These are phyloP conservation scores for Rhododendron williamsianum DNA, from an alignment of 148 eudicot species.

Conservation along the genomic window DNA sequence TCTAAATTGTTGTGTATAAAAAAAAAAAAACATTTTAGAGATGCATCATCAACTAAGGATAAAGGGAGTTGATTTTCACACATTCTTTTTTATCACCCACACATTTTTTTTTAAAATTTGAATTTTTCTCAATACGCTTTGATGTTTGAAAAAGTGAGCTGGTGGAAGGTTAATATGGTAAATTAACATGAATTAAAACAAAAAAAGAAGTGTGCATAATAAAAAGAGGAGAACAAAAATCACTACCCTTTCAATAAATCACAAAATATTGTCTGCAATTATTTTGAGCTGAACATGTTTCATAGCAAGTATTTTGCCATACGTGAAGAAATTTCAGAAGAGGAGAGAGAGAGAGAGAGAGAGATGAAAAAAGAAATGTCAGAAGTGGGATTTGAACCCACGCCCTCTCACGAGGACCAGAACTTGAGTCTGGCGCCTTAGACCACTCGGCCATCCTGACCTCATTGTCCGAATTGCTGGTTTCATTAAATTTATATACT, in stretches of 20 bases:
- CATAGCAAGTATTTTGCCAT: too few species aligned
- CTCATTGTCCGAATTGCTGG: neutral
- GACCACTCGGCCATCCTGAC: conserved; percentile 11
- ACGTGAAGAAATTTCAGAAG: neutral
- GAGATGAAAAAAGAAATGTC: neutral
- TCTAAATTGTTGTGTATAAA: too few species aligned
- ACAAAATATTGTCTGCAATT: too few species aligned
- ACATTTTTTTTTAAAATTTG: too few species aligned
- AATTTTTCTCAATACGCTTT: neutral
- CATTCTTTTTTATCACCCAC: neutral
- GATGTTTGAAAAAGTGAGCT: neutral
- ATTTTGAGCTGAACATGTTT: too few species aligned
- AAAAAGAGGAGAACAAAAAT: too few species aligned
- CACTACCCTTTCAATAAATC: too few species aligned
- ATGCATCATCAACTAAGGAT: too few species aligned
- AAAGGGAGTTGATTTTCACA: too few species aligned
- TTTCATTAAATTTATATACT: too few species aligned
- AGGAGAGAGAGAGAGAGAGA: neutral
- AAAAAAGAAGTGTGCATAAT: neutral
- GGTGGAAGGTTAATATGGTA: neutral
- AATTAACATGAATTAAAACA: too few species aligned
- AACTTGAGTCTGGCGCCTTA: conserved; percentile 11
- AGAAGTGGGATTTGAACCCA: conserved; percentile 23
- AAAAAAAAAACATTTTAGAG: too few species aligned
- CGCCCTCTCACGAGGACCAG: conserved; percentile 23